Conservation (phyloP, 2,329 filamentous ascomycete genomes). For the Aspergillus neoniger region DNA sequence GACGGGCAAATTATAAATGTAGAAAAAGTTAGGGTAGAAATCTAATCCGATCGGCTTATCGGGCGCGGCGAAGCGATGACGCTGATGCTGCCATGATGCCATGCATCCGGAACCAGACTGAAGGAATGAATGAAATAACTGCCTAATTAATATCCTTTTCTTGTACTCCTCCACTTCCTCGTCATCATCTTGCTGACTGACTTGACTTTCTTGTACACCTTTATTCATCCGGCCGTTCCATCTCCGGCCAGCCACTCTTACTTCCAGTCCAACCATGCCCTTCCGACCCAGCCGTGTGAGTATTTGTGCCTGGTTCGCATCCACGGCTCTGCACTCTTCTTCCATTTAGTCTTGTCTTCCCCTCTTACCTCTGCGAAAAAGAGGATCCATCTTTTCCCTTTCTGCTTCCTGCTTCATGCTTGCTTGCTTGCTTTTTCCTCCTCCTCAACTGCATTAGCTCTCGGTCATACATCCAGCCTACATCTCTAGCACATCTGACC, state of each 20-base stretch:
- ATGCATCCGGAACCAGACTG: conserved; percentile 4
- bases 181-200: conserved; percentile 4
- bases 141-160: neutral
- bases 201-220: neutral
- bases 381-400: neutral
- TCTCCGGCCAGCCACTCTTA: conserved; percentile 16
- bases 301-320: conserved; percentile 10
- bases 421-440: neutral
- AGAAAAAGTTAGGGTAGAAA: neutral
- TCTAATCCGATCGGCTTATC: conserved; percentile 4
- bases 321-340: neutral
- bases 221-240: neutral
- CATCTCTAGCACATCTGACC: neutral
- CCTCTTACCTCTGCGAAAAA: neutral
- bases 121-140: no score
- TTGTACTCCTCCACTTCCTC: conserved; percentile 9
- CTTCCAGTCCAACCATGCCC: conserved; percentile 15
- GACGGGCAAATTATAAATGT: no score
- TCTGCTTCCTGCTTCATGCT: neutral
- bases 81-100: conserved; percentile 9
- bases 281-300: conserved; percentile 21
- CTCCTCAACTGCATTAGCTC: neutral
- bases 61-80: neutral
- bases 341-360: neutral
- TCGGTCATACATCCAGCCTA: neutral